Base-by-base conservation (phyloP, 1,139 yeast species). In the Yamadazyma kanchanaburiensis region DNA sequence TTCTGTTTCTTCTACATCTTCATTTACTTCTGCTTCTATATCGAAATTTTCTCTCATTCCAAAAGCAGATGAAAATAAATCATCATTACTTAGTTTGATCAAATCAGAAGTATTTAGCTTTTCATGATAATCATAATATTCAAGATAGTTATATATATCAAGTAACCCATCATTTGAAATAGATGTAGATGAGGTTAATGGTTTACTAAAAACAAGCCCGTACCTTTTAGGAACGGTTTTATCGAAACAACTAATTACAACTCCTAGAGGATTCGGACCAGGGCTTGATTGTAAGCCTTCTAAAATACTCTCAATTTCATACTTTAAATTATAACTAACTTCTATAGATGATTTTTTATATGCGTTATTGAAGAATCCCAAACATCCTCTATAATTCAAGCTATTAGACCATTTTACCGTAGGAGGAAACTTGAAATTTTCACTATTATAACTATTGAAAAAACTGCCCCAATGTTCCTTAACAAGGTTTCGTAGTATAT, bases 351-450 rank as follows among this genome's bases (percentile, higher is more conserved):
- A 64, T 28, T 51, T 55, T 33, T 62, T 63, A 37, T 46, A 57
- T 5, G 27, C n/a, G 3, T 29, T 28, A 3, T 54, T 48, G 9
- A 60, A 40, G 21, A 61, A 43, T 2, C 68, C 69, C 23, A 65
- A 43, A 27, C 64, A 57, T 1, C 74, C 74, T 25, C 42, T 43
- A 37, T 55, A 56, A 38, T 64, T 64, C 31, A 63, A 40, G 23
- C 52, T 45, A 42, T 60, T 62, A 9, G 66, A 59, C 73, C 73
- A 66, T n/a, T 41, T 40, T 10, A 60, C 46, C 4, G 48, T 49
- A 4, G 46, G 44, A 4, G 57, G 60, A 15, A 47, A 42, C 25
- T 40, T 42, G 31, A 48, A 48, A 20, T 46, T 42, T 33, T 51
- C 57, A 9, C 35, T 26, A 35, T 65, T 65, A 39, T 51, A 63